Conservation (phyloP, 2,329 filamentous ascomycete genomes). For the Colletotrichum orbiculare region DNA sequence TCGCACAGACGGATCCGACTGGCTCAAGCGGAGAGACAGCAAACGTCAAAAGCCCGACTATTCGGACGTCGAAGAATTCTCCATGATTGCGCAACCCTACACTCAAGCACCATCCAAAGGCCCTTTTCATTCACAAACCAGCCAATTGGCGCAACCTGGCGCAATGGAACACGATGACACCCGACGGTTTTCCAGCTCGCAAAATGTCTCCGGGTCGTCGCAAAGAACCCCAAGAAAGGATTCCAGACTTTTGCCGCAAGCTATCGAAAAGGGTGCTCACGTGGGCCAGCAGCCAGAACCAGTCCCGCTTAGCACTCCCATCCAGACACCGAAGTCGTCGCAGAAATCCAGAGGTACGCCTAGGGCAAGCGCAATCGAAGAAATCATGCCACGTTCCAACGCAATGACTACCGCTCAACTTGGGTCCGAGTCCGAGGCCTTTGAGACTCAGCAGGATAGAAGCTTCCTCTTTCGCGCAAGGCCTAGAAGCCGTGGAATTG, state of each 20-base stretch:
- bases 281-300: not conserved
- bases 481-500: not conserved
- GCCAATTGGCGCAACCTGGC: too few species aligned
- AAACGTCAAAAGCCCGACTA: constrained; percentile 42
- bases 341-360: not conserved
- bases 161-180: too few species aligned
- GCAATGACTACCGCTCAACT: too few species aligned
- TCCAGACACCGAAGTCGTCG: constrained; percentile 30
- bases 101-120: not conserved
- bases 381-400: not conserved
- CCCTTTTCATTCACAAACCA: not conserved
- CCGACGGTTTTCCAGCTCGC: too few species aligned
- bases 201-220: not conserved
- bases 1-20: constrained; percentile 43
- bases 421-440: constrained; percentile 3
- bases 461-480: constrained; percentile 48
- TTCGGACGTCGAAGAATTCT: constrained; percentile 1
- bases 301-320: constrained; percentile 22
- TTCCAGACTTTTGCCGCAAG: not conserved
- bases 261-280: not conserved
- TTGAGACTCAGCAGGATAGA: constrained; percentile 46
- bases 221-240: not conserved
- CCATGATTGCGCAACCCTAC: not conserved
- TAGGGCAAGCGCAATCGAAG: not conserved
- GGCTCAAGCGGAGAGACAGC: constrained; percentile 45